A percentile compares a stretch with the other conserved stretches of the same genome.
phyloP scores from a whole-genome alignment of 1,139 yeast species.

The Chernovozyma aurita region DNA sequence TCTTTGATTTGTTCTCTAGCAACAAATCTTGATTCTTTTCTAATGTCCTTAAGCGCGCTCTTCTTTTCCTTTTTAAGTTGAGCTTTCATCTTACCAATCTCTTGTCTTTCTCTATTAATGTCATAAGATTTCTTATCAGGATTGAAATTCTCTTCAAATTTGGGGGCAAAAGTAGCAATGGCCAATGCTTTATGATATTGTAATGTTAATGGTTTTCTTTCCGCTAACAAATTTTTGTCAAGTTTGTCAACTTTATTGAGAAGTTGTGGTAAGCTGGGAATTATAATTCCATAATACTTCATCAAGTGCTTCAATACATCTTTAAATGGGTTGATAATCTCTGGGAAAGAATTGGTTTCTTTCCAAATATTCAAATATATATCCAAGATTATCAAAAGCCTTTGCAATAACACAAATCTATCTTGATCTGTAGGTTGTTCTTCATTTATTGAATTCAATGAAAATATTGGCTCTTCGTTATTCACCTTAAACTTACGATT shows the following conservation, averaged over 20 bases:
- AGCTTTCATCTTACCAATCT: conserved; percentile 73
- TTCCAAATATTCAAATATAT: conserved; percentile 48
- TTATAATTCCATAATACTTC: conserved; percentile 26
- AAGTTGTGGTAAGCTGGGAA: conserved; percentile 29
- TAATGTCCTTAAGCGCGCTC: conserved; percentile 80
- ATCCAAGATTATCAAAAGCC: conserved; percentile 24
- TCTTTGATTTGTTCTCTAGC: conserved; percentile 82
- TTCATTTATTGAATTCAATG: conserved; percentile 1
- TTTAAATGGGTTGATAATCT: conserved; percentile 43
- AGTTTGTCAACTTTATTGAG: conserved; percentile 50
- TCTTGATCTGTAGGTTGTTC: conserved; percentile 1
- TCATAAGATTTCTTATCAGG: conserved; percentile 94
- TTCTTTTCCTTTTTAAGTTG: conserved; percentile 91
- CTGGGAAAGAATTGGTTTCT: conserved; percentile 60
- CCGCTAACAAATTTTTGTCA: conserved; percentile 29
- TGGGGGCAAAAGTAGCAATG: conserved; percentile 82
- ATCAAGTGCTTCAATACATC: conserved; percentile 33
- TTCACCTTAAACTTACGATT: background rate
- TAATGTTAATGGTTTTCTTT: conserved; percentile 70
- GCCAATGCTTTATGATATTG: conserved; percentile 87
- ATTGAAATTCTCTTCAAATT: conserved; percentile 92
- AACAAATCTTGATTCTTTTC: conserved; percentile 82
- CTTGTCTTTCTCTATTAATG: conserved; percentile 75
- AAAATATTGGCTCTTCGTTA: background rate
- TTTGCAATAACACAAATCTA: conserved; percentile 3